These are phyloP conservation scores for Fomitopsis pinicola DNA, from an alignment of 1,284 basidiomycete genomes.

Conservation along the genomic window DNA sequence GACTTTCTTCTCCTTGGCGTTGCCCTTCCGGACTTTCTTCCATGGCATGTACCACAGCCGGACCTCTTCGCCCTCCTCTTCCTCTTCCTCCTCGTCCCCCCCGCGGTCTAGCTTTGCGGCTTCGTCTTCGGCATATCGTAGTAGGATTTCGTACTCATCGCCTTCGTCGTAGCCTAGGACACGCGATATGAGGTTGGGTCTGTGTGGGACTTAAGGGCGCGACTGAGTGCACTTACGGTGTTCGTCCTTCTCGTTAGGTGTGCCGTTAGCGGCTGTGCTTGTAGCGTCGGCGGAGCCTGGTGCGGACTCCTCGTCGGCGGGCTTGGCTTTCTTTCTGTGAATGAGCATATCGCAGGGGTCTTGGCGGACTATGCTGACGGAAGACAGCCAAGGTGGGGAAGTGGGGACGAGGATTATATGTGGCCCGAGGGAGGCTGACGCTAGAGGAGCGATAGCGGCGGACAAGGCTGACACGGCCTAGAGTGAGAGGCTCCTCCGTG, in stretches of 20 bases:
- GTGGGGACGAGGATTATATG: background rate
- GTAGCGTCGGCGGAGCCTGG: background rate
- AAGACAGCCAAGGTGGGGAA: background rate
- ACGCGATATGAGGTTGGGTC: background rate
- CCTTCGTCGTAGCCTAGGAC: slow-evolving; percentile 5
- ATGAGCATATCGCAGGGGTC: slow-evolving; percentile 10
- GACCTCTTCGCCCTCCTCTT: slow-evolving; percentile 1
- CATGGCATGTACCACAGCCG: slow-evolving; percentile 8
- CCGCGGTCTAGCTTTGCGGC: slow-evolving; percentile 5
- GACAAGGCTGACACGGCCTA: background rate
- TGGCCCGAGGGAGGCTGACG: background rate
- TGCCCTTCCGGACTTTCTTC: slow-evolving; percentile 4
- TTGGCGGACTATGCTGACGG: slow-evolving; percentile 10
- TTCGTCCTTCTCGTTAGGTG: background rate
- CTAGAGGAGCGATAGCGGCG: background rate
- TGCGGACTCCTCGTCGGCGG: slow-evolving; percentile 5
- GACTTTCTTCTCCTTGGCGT: slow-evolving; percentile 1
- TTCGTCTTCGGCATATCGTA: slow-evolving; percentile 6
- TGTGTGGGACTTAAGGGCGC: background rate
- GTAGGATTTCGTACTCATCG: slow-evolving; percentile 7
- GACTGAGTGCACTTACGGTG: background rate
- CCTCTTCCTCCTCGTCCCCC: background rate
- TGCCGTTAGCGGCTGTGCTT: background rate
- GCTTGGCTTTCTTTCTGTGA: slow-evolving; percentile 2
- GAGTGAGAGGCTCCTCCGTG: background rate